phyloP scores from a whole-genome alignment of 306 rosid species.

The Lotus japonicus region DNA sequence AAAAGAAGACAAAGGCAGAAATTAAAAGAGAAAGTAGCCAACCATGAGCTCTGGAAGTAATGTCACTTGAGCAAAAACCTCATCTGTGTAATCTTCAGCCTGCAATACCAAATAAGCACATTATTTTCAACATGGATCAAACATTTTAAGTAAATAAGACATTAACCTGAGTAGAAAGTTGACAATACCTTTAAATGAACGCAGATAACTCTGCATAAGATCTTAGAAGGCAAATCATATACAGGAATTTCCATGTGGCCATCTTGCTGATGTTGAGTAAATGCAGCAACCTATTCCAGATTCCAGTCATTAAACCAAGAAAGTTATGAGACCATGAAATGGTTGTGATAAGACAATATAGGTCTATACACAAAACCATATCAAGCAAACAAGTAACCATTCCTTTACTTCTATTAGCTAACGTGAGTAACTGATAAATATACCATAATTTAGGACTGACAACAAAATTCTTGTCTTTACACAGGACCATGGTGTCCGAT shows the following conservation, averaged over 20 bases:
- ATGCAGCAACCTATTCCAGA: slow-evolving; percentile 46
- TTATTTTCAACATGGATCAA: background rate
- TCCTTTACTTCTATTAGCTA: background rate
- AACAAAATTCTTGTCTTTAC: too few relatives aligned
- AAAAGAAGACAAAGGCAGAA: background rate
- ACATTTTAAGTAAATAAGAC: background rate
- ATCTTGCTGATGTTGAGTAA: slow-evolving; percentile 25
- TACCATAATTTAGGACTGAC: too few relatives aligned
- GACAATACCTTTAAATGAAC: slow-evolving; percentile 46
- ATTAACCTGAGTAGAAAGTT: background rate
- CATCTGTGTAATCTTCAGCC: slow-evolving; percentile 55
- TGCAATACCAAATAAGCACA: slow-evolving; percentile 26
- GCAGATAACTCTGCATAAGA: slow-evolving; percentile 49
- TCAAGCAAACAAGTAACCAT: slow-evolving; percentile 12
- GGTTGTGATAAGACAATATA: background rate
- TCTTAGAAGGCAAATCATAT: slow-evolving; percentile 47
- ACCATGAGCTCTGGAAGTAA: slow-evolving; percentile 44
- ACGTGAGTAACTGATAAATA: too few relatives aligned
- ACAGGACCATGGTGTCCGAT: too few relatives aligned
- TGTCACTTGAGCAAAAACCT: slow-evolving; percentile 53
- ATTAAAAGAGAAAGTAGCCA: background rate
- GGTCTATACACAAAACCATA: background rate
- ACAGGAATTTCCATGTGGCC: slow-evolving; percentile 38
- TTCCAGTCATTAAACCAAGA: slow-evolving; percentile 11
- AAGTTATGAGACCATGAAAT: background rate